Base-by-base conservation (phyloP, 805 yeast genomes). In the Hagleromyces aurorensis region DNA sequence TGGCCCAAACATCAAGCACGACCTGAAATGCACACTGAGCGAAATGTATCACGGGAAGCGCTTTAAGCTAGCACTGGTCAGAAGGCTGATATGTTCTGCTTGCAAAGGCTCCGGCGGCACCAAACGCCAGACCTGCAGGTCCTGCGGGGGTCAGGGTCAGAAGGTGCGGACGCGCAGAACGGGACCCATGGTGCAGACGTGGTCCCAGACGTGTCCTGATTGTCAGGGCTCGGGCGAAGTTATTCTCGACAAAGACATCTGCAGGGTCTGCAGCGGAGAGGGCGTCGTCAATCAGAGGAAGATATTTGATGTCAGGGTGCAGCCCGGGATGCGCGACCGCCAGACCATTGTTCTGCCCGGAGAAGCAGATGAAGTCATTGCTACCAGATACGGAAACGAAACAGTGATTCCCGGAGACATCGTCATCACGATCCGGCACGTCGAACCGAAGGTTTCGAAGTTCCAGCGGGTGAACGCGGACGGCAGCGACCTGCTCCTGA, bases 391-490 rank as follows among this genome's bases (percentile, higher is more conserved):
- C 15, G 50, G 47, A 5, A 40, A 37, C 12, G 48, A 48, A 29
- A 44, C 34, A 13, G 57, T 72, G 3, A 55, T 68, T 3, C 80
- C 86, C 0, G 87, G 87, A 2, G 83, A 79, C 49, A 78, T 79
- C 5, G 56, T 77, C 3, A 66, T 79, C 7, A 70, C 68, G 2
- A 50, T 79, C 14, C 32, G 32, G 13, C 44, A 42, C 20, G 10
- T 33, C 3, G n/a, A n/a, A n/a, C n/a, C n/a, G n/a, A 62, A 62
- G 21, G 67, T 69, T 40, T 33, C 37, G 8, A 36, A 33, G 5
- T 55, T 61, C 26, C 43, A 47, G 4, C 42, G 37, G 12, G 64
- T 70, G 32, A 59, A 59, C 9, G 57, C 79, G 37, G 57, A 51
- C 26, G 65, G 55, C 19, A 48, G 65, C 20, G 71, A 72, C 41